A percentile compares a stretch with the other conserved stretches of the same genome.
Evolutionary conservation across 257 asterid genomes (phyloP).

Genomic region (Euphrasia confusa): DNA sequence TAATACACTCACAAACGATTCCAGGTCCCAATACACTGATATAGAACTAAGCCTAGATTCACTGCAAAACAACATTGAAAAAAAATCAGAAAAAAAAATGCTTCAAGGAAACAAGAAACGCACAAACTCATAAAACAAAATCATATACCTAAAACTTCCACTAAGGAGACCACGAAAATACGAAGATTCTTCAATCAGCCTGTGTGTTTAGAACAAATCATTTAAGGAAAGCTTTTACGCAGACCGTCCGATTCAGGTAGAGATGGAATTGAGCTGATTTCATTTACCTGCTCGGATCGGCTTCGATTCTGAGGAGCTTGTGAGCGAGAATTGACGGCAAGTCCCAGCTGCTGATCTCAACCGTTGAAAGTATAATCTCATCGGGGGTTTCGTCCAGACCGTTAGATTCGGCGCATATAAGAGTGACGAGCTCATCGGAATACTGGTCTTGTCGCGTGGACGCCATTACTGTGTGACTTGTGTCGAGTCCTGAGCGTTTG

Average conservation of each 20-base stretch:
- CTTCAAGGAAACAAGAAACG: neutral
- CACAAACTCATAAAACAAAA: neutral
- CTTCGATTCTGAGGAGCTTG: conserved; percentile 41
- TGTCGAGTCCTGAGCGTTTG: too few relatives aligned
- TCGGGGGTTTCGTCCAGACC: conserved; percentile 20
- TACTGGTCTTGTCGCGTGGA: conserved; percentile 23
- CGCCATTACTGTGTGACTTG: conserved; percentile 31
- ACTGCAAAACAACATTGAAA: conserved; percentile 30
- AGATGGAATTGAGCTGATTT: conserved; percentile 1
- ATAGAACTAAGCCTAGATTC: conserved; percentile 46
- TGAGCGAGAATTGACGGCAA: conserved; percentile 42
- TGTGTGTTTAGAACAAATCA: conserved; percentile 24
- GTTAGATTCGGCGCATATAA: conserved; percentile 38
- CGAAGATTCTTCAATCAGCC: conserved; percentile 61
- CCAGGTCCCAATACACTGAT: conserved; percentile 58
- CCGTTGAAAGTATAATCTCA: conserved; percentile 46
- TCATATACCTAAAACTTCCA: conserved; percentile 63
- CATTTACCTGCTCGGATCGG: conserved; percentile 45
- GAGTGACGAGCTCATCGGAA: conserved; percentile 34
- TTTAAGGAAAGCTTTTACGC: neutral
- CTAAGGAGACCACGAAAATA: conserved; percentile 71
- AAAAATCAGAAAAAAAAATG: too few relatives aligned
- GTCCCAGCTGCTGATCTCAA: conserved; percentile 52
- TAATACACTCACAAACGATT: conserved; percentile 48
- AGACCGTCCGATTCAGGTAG: neutral